These are phyloP conservation scores for Parasarocladium wereldwijsianum DNA, from an alignment of 2,329 filamentous ascomycete species.

Conservation along the genomic window DNA sequence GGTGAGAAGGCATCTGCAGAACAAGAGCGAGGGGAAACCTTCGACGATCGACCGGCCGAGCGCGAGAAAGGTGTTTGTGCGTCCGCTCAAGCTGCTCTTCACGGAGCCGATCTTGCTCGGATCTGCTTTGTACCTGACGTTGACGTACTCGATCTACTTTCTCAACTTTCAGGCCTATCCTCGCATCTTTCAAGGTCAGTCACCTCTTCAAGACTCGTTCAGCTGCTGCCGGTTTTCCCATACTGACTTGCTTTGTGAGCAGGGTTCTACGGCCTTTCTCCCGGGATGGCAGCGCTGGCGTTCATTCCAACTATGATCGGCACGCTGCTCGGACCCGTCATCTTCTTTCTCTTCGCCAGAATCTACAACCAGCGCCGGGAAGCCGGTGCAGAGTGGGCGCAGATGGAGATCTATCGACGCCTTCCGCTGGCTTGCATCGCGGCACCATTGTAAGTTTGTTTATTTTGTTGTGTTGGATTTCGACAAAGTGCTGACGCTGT, in stretches of 20 bases:
- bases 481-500: too few species aligned
- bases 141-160: constrained; percentile 52
- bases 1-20: constrained; percentile 40
- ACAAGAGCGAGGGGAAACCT: constrained; percentile 38
- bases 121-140: constrained; percentile 54
- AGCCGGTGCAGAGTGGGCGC: constrained; percentile 38
- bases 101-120: constrained; percentile 62
- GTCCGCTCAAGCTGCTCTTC: constrained; percentile 57
- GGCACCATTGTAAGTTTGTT: too few species aligned
- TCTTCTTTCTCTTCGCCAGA: constrained; percentile 53
- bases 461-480: too few species aligned
- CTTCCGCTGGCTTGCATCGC: constrained; percentile 59
- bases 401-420: constrained; percentile 50
- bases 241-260: too few species aligned
- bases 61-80: constrained; percentile 52
- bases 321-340: constrained; percentile 37
- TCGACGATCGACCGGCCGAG: constrained; percentile 41
- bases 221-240: too few species aligned
- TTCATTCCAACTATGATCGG: constrained; percentile 58
- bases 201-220: too few species aligned
- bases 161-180: constrained; percentile 69
- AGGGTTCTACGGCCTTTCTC: constrained; percentile 47
- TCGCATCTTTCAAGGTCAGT: constrained; percentile 51
- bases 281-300: constrained; percentile 49
- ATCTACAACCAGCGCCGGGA: constrained; percentile 38